phyloP scores from a whole-genome alignment of 164 flowering plant species.

The Vitis rupestris region DNA sequence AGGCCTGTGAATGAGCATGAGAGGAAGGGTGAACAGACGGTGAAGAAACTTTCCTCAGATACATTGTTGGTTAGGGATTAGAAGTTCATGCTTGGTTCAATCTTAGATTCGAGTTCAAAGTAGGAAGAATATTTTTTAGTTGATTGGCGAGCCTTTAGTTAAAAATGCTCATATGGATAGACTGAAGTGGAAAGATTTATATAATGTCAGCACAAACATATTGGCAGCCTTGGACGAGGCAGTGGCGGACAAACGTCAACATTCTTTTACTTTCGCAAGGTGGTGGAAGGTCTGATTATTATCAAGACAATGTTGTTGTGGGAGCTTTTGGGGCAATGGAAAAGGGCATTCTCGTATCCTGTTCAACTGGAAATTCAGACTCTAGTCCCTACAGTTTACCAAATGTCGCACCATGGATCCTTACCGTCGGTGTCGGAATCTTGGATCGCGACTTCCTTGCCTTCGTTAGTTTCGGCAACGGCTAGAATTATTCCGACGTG shows the following conservation, averaged over 20 bases:
- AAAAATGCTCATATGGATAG: slow-evolving; percentile 91
- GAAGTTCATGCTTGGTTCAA: slow-evolving; percentile 60
- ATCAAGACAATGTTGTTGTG: slow-evolving; percentile 46
- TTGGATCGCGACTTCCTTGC: slow-evolving; percentile 69
- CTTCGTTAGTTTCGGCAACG: slow-evolving; percentile 48
- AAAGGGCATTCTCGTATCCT: slow-evolving; percentile 56
- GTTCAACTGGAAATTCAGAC: slow-evolving; percentile 66
- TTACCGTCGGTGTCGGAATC: slow-evolving; percentile 65
- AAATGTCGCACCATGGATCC: slow-evolving; percentile 67
- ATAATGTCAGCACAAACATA: slow-evolving; percentile 44
- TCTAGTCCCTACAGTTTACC: slow-evolving; percentile 46
- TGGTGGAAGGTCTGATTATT: slow-evolving; percentile 42
- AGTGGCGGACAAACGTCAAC: slow-evolving; percentile 46
- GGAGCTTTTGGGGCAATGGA: slow-evolving; percentile 70
- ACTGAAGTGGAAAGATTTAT: slow-evolving; percentile 94
- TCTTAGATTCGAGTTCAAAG: slow-evolving; percentile 63
- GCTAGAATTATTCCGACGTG: slow-evolving; percentile 56
- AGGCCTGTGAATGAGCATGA: slow-evolving; percentile 49
- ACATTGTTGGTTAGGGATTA: slow-evolving; percentile 61
- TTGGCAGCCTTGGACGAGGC: slow-evolving; percentile 33
- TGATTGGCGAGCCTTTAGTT: slow-evolving; percentile 80
- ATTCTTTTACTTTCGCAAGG: slow-evolving; percentile 56
- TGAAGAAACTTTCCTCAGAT: slow-evolving; percentile 58
- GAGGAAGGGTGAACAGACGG: slow-evolving; percentile 31
- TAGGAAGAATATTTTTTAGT: slow-evolving; percentile 85